These are phyloP conservation scores for Penicillium paxilli DNA, from an alignment of 495 filamentous ascomycete genomes.

Conservation along the genomic window DNA sequence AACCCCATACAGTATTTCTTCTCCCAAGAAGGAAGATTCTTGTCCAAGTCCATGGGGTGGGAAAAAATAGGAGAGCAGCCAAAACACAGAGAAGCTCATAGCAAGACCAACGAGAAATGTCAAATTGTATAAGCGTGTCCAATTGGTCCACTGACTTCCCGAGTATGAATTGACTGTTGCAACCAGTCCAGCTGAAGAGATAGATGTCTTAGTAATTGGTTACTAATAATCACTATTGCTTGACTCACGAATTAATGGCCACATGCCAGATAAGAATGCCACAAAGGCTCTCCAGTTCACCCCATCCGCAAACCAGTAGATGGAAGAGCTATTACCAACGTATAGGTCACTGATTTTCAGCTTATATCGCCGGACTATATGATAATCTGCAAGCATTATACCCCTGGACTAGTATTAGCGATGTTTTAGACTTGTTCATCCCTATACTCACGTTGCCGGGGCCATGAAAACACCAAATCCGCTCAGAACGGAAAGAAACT, in stretches of 20 bases:
- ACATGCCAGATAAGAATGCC: slow-evolving; percentile 39
- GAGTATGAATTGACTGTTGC: slow-evolving; percentile 28
- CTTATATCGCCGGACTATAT: neutral
- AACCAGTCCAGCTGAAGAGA: slow-evolving; percentile 1
- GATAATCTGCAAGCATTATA: slow-evolving; percentile 2
- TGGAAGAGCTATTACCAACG: neutral
- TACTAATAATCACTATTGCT: no score
- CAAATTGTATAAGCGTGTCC: slow-evolving; percentile 34
- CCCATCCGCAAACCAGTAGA: slow-evolving; percentile 21
- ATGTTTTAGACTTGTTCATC: neutral
- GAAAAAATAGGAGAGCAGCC: slow-evolving; percentile 31
- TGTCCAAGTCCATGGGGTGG: slow-evolving; percentile 20
- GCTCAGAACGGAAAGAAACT: slow-evolving; percentile 43
- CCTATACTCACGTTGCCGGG: slow-evolving; percentile 31
- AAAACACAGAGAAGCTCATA: slow-evolving; percentile 35
- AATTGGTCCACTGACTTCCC: neutral
- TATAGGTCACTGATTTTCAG: slow-evolving; percentile 32
- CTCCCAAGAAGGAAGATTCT: neutral
- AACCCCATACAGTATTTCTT: neutral
- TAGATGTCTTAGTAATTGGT: neutral
- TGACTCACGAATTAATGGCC: slow-evolving; percentile 33
- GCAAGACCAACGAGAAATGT: slow-evolving; percentile 42
- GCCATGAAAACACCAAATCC: slow-evolving; percentile 45
- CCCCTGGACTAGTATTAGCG: neutral
- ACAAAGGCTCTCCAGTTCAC: slow-evolving; percentile 45